Evolutionary conservation across 208 protist genomes (phyloP).

Genomic region (Trypanosomatidae sp.): DNA sequence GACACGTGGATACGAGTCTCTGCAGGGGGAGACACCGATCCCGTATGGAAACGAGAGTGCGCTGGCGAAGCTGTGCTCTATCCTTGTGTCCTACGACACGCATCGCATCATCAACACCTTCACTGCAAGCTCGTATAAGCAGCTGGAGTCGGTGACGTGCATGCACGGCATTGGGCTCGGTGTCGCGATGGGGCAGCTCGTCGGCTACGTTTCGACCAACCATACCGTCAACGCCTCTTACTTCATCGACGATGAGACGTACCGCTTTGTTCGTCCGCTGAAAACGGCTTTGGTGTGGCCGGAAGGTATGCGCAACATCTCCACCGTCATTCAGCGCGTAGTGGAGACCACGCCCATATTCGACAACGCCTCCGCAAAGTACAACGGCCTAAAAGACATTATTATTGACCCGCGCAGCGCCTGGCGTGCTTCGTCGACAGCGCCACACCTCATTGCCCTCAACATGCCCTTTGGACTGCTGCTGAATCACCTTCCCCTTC

Average conservation of each 20-base stretch:
- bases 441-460: conserved; percentile 13
- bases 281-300: neutral
- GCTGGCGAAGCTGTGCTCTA: conserved; percentile 1
- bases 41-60: conserved; percentile 1
- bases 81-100: conserved; percentile 5
- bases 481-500: too few relatives aligned
- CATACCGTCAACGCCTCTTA: conserved; percentile 13
- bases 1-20: neutral
- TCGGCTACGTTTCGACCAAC: conserved; percentile 13
- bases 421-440: neutral
- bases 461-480: neutral
- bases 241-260: conserved; percentile 8
- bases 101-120: neutral
- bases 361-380: too few relatives aligned
- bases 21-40: neutral
- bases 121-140: neutral
- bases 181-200: neutral
- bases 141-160: conserved; percentile 1
- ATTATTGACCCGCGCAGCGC: conserved; percentile 2
- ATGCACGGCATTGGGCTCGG: conserved; percentile 4
- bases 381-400: too few relatives aligned
- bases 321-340: neutral
- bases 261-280: conserved; percentile 9
- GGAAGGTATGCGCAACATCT: neutral
- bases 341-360: neutral